Conservation (phyloP, 192 early-diverging fungal species). For the Borealophlyctis nickersoniae region DNA sequence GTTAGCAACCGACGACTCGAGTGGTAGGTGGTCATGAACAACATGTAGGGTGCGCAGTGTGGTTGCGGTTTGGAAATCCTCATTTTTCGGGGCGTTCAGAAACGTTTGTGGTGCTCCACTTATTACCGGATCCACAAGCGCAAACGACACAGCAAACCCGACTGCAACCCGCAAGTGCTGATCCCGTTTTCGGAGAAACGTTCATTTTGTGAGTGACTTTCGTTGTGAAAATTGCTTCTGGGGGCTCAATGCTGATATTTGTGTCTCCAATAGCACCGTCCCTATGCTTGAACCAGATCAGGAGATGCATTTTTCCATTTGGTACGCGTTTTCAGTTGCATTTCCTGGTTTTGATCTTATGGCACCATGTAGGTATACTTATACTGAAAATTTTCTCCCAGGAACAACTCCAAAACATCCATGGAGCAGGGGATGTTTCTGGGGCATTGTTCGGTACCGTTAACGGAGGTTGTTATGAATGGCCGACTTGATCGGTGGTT, state of each 20-base stretch:
- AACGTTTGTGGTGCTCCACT: conserved; percentile 2
- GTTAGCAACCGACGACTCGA: neutral
- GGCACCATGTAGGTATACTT: neutral
- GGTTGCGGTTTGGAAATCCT: neutral
- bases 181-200: conserved; percentile 9
- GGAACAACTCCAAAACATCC: too few species aligned
- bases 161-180: neutral
- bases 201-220: conserved; percentile 16
- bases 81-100: neutral
- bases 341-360: neutral
- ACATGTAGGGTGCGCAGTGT: neutral
- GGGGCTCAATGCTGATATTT: neutral
- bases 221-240: neutral
- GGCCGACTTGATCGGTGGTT: neutral
- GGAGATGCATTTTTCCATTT: conserved; percentile 25
- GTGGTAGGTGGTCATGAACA: neutral
- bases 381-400: too few species aligned
- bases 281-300: neutral
- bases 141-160: conserved; percentile 15
- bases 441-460: conserved; percentile 18
- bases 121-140: conserved; percentile 22
- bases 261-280: neutral
- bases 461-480: conserved; percentile 3
- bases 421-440: conserved; percentile 14
- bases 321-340: conserved; percentile 8